phyloP scores from a whole-genome alignment of 2,329 filamentous ascomycete genomes.

The Diplodia mutila region DNA sequence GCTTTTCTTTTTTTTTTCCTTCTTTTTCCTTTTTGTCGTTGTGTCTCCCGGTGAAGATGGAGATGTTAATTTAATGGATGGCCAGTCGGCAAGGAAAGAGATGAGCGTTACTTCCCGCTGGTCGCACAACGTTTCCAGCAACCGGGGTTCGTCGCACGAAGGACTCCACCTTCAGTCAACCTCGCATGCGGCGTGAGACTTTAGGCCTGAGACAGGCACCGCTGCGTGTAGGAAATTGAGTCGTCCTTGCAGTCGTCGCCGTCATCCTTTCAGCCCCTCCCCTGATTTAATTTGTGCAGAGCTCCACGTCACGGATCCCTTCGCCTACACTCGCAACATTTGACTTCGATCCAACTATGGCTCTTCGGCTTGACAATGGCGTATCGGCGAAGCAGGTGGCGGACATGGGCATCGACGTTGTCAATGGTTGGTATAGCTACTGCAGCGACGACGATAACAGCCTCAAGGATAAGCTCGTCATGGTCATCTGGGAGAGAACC shows the following conservation, averaged over 20 bases:
- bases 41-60: background rate
- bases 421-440: background rate
- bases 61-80: background rate
- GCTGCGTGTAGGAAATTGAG: background rate
- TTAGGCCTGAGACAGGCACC: background rate
- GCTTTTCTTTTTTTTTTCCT: background rate
- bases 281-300: background rate
- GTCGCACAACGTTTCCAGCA: background rate
- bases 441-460: background rate
- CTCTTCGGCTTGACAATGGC: background rate
- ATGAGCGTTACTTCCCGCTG: background rate
- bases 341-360: background rate
- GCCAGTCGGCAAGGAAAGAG: background rate
- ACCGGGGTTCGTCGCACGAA: background rate
- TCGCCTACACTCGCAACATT: background rate
- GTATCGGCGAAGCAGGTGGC: conserved; percentile 1
- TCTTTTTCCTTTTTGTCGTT: background rate
- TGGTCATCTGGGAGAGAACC: background rate
- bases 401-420: background rate
- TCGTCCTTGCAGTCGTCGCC: background rate
- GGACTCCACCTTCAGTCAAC: background rate
- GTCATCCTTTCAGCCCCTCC: conserved; percentile 13
- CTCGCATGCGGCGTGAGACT: background rate
- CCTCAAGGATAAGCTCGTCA: background rate
- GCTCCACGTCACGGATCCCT: background rate